Percentiles rank a stretch among this genome's conserved stretches.
Conservation (phyloP, 106 monocot genomes). For the Dendrobium catenatum region DNA sequence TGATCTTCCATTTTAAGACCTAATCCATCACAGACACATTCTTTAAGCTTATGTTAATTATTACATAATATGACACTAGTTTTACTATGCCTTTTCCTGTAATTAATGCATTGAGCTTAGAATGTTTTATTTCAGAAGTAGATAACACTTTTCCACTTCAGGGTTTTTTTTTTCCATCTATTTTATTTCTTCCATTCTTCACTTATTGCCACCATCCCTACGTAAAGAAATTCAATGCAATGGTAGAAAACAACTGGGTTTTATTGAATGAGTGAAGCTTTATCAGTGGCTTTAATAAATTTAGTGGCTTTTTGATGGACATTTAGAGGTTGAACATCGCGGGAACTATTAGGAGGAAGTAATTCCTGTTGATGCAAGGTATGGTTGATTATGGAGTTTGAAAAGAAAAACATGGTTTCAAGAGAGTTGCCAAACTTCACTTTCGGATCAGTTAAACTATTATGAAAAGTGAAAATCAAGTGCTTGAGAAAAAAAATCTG, state of each 20-base stretch:
- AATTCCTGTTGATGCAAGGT: background rate
- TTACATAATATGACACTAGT: background rate
- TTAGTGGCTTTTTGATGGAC: background rate
- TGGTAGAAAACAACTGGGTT: background rate
- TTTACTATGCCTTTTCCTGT: background rate
- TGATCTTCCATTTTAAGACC: background rate
- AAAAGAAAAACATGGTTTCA: no score
- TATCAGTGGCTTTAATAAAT: background rate
- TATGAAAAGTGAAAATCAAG: background rate
- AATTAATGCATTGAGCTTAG: background rate
- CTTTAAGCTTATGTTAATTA: background rate
- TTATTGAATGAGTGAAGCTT: background rate
- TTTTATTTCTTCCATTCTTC: background rate
- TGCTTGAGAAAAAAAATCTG: background rate
- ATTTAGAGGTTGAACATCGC: background rate
- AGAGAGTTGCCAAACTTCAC: no score
- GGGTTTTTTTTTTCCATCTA: background rate
- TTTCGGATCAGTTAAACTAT: background rate
- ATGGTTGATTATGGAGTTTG: background rate
- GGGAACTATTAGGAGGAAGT: background rate
- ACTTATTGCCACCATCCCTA: background rate
- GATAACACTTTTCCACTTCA: background rate
- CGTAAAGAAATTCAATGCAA: background rate
- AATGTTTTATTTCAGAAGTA: background rate
- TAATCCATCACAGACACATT: background rate